Evolutionary conservation across 768 basidiomycete species (phyloP).

Genomic region (Mycena polygramma): DNA sequence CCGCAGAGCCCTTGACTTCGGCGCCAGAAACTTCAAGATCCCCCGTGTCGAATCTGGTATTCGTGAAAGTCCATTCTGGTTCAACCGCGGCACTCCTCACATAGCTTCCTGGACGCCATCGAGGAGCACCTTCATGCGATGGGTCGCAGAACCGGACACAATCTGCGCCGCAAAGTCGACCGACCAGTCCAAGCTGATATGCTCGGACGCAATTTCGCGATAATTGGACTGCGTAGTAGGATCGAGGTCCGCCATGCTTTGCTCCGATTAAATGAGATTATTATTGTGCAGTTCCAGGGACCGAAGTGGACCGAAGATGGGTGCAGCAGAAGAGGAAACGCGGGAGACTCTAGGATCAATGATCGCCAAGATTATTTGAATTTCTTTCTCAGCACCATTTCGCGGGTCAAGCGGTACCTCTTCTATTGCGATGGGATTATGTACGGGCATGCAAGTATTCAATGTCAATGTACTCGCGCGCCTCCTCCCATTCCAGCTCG

Average conservation of each 20-base stretch:
- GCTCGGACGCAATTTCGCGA: constrained; percentile 70
- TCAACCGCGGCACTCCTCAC: constrained; percentile 53
- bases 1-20: constrained; percentile 64
- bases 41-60: constrained; percentile 77
- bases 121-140: constrained; percentile 69
- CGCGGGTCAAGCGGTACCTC: too few species aligned
- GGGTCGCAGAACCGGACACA: constrained; percentile 76
- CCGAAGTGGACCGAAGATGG: too few species aligned
- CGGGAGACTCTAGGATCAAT: too few species aligned
- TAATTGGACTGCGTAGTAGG: constrained; percentile 91
- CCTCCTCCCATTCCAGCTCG: too few species aligned
- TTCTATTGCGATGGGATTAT: too few species aligned
- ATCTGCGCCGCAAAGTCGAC: constrained; percentile 77
- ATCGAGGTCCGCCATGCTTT: constrained; percentile 50
- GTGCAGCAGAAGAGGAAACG: too few species aligned
- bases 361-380: too few species aligned
- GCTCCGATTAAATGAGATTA: background rate
- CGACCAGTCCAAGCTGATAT: constrained; percentile 82
- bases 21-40: constrained; percentile 73
- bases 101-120: constrained; percentile 70
- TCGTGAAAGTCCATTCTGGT: background rate
- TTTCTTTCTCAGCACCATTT: too few species aligned
- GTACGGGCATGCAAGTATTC: too few species aligned
- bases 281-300: too few species aligned
- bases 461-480: too few species aligned